Evolutionary conservation across 352 stramenopile species (phyloP).

Genomic region (Globisporangium sylvaticum): DNA sequence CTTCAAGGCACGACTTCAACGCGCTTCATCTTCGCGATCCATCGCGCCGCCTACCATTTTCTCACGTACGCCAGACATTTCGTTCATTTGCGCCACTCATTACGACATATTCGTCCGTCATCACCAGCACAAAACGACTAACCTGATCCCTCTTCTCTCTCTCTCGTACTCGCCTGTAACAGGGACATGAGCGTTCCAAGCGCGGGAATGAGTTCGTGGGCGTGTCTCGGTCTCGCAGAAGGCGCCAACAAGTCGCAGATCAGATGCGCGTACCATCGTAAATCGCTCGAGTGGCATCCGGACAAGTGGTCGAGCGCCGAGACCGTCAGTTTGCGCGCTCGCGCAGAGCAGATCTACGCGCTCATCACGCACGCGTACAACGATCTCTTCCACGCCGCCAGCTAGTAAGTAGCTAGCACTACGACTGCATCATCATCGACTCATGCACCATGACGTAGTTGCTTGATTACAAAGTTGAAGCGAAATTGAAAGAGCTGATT

Average conservation of each 20-base stretch:
- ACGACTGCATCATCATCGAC: constrained; percentile 1
- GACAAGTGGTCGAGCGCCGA: constrained; percentile 51
- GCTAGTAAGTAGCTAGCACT: too few relatives aligned
- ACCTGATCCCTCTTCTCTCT: constrained; percentile 5
- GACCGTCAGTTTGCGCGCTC: constrained; percentile 24
- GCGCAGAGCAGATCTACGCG: constrained; percentile 31
- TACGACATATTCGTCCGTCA: not conserved
- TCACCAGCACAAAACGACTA: too few relatives aligned
- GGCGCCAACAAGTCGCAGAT: constrained; percentile 41
- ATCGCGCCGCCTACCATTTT: constrained; percentile 40
- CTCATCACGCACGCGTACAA: constrained; percentile 49
- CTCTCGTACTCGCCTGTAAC: not conserved
- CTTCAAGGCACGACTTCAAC: constrained; percentile 19
- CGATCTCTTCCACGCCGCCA: constrained; percentile 22
- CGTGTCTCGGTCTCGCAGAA: constrained; percentile 36
- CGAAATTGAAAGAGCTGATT: not conserved
- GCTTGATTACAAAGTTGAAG: not conserved
- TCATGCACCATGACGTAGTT: not conserved
- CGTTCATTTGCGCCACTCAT: not conserved
- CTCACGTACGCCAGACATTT: constrained; percentile 58
- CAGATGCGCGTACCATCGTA: constrained; percentile 52
- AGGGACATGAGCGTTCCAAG: constrained; percentile 38
- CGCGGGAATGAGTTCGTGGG: constrained; percentile 42
- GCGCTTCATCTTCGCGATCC: constrained; percentile 35
- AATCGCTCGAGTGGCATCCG: constrained; percentile 64